These are phyloP conservation scores for Poronia punctata DNA, from an alignment of 495 filamentous ascomycete genomes.

Conservation along the genomic window DNA sequence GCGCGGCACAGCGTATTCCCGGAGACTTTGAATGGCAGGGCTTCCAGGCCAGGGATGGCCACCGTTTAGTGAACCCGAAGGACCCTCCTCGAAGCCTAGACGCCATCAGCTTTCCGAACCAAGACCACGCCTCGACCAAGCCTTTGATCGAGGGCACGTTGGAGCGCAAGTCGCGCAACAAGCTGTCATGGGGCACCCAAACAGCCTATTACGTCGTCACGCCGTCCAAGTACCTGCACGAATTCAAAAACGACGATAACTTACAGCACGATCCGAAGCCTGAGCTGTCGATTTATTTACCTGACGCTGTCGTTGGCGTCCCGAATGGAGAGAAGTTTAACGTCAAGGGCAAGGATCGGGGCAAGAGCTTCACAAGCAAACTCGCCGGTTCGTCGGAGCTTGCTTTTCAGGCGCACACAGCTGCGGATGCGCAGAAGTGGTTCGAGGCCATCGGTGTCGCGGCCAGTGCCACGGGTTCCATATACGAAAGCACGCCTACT, in stretches of 20 bases:
- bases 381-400: conserved; percentile 46
- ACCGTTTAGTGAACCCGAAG: conserved; percentile 72
- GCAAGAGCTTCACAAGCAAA: conserved; percentile 43
- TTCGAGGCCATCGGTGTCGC: conserved; percentile 57
- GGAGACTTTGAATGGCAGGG: conserved; percentile 89
- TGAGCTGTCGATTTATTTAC: conserved; percentile 83
- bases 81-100: conserved; percentile 62
- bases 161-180: conserved; percentile 76
- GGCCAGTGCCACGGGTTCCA: conserved; percentile 30
- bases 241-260: conserved; percentile 92
- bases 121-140: conserved; percentile 71
- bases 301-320: conserved; percentile 75
- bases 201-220: conserved; percentile 87
- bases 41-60: conserved; percentile 62
- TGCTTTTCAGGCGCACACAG: conserved; percentile 59
- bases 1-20: conserved; percentile 68
- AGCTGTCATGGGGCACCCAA: conserved; percentile 66
- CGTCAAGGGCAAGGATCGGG: conserved; percentile 85
- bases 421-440: conserved; percentile 75
- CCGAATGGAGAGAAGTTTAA: conserved; percentile 78
- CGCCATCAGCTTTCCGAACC: conserved; percentile 77
- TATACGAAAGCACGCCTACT: conserved; percentile 19
- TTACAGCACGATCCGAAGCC: conserved; percentile 71
- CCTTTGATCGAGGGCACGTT: conserved; percentile 79
- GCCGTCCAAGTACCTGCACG: conserved; percentile 77